phyloP scores from a whole-genome alignment of 192 early-diverging fungal genomes.

The Linnemannia schmuckeri region DNA sequence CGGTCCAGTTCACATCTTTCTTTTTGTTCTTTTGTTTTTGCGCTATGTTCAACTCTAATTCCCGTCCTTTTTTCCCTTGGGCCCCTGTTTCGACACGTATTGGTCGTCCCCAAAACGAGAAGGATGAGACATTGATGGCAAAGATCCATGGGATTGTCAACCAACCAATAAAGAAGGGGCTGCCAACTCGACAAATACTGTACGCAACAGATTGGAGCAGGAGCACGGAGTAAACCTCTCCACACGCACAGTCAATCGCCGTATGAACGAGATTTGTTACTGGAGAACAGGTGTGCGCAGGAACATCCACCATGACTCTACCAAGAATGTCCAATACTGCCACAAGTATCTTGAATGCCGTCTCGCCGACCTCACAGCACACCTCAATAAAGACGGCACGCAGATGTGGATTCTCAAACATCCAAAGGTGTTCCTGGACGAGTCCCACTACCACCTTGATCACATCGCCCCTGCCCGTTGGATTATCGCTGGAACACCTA shows the following conservation, averaged over 20 bases:
- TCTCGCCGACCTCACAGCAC: not conserved
- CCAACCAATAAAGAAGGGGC: too few relatives aligned
- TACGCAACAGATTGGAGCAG: not conserved
- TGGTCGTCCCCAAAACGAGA: too few relatives aligned
- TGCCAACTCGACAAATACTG: too few relatives aligned
- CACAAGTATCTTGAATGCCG: not conserved
- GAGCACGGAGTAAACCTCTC: not conserved
- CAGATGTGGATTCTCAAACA: not conserved
- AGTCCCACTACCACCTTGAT: constrained; percentile 20
- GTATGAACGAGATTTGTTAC: not conserved
- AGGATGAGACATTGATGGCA: too few relatives aligned
- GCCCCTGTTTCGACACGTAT: too few relatives aligned
- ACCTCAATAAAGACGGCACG: not conserved
- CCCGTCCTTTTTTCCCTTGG: too few relatives aligned
- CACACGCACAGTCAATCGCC: not conserved
- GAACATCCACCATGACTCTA: constrained; percentile 18
- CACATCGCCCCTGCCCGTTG: constrained; percentile 11
- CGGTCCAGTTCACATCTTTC: too few relatives aligned
- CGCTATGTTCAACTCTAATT: too few relatives aligned
- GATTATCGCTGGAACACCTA: not conserved
- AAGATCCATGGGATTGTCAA: too few relatives aligned
- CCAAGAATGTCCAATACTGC: not conserved
- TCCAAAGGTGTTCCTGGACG: constrained; percentile 15
- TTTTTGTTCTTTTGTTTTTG: too few relatives aligned
- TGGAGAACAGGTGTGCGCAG: constrained; percentile 11